Conservation (phyloP, 768 basidiomycete species). For the Phallus indusiatus region DNA sequence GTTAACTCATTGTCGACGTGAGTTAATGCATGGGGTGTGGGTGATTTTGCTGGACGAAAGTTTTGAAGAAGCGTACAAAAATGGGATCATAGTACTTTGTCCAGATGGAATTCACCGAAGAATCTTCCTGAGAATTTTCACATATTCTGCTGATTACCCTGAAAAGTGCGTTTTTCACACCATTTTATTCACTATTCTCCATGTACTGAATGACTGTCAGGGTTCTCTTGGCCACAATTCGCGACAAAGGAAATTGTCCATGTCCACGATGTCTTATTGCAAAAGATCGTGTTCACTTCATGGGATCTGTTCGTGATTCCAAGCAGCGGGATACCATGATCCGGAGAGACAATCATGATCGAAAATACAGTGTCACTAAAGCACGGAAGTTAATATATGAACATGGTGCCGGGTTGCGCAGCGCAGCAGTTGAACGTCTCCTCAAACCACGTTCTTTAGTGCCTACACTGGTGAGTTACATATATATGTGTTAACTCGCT, state of each 20-base stretch:
- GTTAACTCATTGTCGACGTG: constrained; percentile 15
- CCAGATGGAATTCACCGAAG: constrained; percentile 18
- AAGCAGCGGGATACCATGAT: background rate
- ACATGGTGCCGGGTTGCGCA: constrained; percentile 18
- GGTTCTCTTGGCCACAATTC: constrained; percentile 28
- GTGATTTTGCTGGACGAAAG: constrained; percentile 15
- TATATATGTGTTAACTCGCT: too few relatives aligned
- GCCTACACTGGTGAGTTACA: constrained; percentile 22
- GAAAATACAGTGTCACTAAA: constrained; percentile 5
- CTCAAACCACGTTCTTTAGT: constrained; percentile 24
- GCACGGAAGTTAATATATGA: constrained; percentile 22
- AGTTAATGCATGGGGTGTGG: constrained; percentile 25
- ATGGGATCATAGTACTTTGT: constrained; percentile 21
- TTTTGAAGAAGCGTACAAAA: constrained; percentile 17
- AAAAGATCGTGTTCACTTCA: constrained; percentile 19
- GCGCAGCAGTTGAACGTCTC: constrained; percentile 18
- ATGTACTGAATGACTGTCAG: constrained; percentile 16
- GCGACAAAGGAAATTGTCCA: constrained; percentile 29
- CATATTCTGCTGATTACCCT: constrained; percentile 26
- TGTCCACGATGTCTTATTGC: constrained; percentile 29
- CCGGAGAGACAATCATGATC: constrained; percentile 12
- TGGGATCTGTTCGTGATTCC: constrained; percentile 21
- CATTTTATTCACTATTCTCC: too few relatives aligned
- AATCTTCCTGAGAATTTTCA: constrained; percentile 19
- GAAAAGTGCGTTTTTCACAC: constrained; percentile 27